phyloP scores from a whole-genome alignment of 768 basidiomycete species.

The Boletales sp. region DNA sequence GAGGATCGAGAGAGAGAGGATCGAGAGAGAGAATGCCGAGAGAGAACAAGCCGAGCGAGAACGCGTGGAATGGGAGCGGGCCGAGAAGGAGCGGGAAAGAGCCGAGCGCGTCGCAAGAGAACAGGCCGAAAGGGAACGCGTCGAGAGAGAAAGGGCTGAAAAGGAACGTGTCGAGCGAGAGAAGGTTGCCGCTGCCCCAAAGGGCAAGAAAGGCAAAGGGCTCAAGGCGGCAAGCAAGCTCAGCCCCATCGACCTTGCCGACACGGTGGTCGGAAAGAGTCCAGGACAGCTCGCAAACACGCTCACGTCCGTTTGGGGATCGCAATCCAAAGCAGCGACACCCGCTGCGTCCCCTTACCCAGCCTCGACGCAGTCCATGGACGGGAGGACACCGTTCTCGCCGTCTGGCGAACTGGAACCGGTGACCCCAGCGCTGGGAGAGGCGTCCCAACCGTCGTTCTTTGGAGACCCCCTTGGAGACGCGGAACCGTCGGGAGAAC shows the following conservation, averaged over 20 bases:
- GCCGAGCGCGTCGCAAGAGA: slow-evolving; percentile 7
- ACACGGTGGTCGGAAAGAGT: slow-evolving; percentile 37
- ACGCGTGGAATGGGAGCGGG: background rate
- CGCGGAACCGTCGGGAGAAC: background rate
- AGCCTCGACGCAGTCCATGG: slow-evolving; percentile 21
- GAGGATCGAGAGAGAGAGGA: slow-evolving; percentile 1
- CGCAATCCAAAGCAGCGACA: slow-evolving; percentile 25
- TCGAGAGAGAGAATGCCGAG: slow-evolving; percentile 4
- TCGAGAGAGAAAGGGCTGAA: slow-evolving; percentile 1
- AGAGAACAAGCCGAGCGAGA: slow-evolving; percentile 6
- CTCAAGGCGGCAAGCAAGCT: slow-evolving; percentile 22
- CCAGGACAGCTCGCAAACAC: slow-evolving; percentile 39
- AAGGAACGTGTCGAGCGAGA: slow-evolving; percentile 9
- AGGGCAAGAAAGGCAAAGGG: slow-evolving; percentile 15
- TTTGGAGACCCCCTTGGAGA: background rate
- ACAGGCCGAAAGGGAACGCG: slow-evolving; percentile 2
- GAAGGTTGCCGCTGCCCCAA: slow-evolving; percentile 4
- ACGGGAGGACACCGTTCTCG: slow-evolving; percentile 17
- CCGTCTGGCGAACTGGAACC: slow-evolving; percentile 7
- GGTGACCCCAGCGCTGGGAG: slow-evolving; percentile 11
- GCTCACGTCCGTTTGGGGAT: slow-evolving; percentile 50
- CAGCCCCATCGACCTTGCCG: slow-evolving; percentile 31
- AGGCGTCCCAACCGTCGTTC: slow-evolving; percentile 4
- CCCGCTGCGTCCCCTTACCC: slow-evolving; percentile 29
- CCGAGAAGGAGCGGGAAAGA: slow-evolving; percentile 1